Conservation (phyloP, 257 asterid genomes). For the Gardenia jasminoides region DNA sequence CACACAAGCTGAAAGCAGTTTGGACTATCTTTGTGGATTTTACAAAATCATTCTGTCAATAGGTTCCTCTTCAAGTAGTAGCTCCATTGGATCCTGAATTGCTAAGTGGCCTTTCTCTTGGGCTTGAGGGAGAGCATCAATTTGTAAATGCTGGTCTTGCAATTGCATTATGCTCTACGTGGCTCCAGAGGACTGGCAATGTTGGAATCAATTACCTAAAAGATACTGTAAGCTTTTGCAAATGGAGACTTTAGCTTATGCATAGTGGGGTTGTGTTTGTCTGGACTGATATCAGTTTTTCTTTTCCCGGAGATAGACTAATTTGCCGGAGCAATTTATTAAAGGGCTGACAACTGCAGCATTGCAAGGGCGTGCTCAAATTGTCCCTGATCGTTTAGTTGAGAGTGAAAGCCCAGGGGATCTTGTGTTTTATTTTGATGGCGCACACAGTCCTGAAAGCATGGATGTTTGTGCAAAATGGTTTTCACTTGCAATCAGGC, state of each 20-base stretch:
- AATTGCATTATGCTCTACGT: conserved; percentile 83
- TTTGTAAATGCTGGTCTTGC: conserved; percentile 95
- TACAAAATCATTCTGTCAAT: conserved; percentile 23
- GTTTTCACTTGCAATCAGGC: conserved; percentile 69
- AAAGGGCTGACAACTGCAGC: conserved; percentile 73
- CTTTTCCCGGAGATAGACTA: conserved; percentile 41
- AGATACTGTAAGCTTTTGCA: conserved; percentile 61
- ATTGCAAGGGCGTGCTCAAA: conserved; percentile 96
- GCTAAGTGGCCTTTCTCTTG: conserved; percentile 69
- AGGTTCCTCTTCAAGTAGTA: conserved; percentile 86
- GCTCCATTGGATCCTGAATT: conserved; percentile 68
- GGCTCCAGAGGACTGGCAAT: conserved; percentile 89
- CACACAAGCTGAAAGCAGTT: not conserved
- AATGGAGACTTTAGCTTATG: conserved; percentile 9
- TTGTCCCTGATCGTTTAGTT: conserved; percentile 64
- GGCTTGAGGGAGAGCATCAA: conserved; percentile 97
- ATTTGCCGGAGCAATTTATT: conserved; percentile 83
- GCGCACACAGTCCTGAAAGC: conserved; percentile 99
- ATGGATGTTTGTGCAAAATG: conserved; percentile 98
- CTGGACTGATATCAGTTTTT: not conserved
- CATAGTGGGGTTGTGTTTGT: conserved; percentile 14
- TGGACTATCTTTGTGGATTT: not conserved
- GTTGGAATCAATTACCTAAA: conserved; percentile 67
- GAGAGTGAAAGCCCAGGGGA: conserved; percentile 64
- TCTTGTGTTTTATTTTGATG: conserved; percentile 88